A percentile compares a stretch with the other conserved stretches of the same genome.
phyloP scores from a whole-genome alignment of 129 eudicot genomes.

The Glebionis coronaria region DNA sequence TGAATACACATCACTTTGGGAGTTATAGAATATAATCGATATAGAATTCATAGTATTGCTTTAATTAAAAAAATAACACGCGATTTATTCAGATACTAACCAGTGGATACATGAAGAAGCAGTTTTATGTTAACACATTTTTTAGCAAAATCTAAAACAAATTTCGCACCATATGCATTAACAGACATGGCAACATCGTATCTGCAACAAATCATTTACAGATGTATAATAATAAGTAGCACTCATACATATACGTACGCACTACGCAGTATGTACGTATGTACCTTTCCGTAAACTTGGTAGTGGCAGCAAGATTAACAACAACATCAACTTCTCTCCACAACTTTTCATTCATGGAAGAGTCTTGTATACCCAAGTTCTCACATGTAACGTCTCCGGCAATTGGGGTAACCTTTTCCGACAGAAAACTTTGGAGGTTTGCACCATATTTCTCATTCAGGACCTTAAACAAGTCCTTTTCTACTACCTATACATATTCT shows the following conservation, averaged over 20 bases:
- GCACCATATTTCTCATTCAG: constrained; percentile 59
- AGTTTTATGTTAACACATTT: constrained; percentile 56
- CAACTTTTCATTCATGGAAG: constrained; percentile 47
- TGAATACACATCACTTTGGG: constrained; percentile 14
- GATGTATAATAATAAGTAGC: too few relatives aligned
- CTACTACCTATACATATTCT: constrained; percentile 38
- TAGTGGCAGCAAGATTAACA: constrained; percentile 82
- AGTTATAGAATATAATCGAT: too few relatives aligned
- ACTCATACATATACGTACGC: neutral
- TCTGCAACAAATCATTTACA: too few relatives aligned
- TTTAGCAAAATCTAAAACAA: constrained; percentile 55
- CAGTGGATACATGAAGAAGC: constrained; percentile 48
- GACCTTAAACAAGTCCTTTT: constrained; percentile 74
- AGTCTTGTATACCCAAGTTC: constrained; percentile 61
- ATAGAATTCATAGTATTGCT: too few relatives aligned
- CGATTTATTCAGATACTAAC: too few relatives aligned
- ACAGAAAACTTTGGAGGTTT: constrained; percentile 37
- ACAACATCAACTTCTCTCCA: constrained; percentile 70
- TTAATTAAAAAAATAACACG: too few relatives aligned
- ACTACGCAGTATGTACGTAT: neutral
- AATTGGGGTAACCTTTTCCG: constrained; percentile 49
- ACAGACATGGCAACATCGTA: constrained; percentile 64
- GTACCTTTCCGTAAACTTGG: constrained; percentile 85
- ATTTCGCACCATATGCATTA: constrained; percentile 62
- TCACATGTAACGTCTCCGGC: constrained; percentile 76